phyloP scores from a whole-genome alignment of 1,284 basidiomycete species.

The Phellopilus nigrolimitatus region DNA sequence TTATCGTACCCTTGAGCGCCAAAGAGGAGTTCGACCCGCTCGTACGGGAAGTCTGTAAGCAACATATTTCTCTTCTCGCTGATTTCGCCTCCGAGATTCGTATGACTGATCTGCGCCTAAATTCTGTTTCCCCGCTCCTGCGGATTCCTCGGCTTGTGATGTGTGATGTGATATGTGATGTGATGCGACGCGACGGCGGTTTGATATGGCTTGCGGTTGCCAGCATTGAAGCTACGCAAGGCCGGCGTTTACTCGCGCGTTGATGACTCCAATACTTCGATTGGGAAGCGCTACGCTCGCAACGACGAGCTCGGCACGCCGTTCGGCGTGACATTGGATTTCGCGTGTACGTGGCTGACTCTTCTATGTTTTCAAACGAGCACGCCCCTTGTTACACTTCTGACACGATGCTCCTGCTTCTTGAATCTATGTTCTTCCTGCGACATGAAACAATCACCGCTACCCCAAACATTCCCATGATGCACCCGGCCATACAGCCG shows the following conservation, averaged over 20 bases:
- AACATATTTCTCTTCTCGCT: conserved; percentile 18
- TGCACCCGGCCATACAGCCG: conserved; percentile 41
- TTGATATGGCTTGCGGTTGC: conserved; percentile 16
- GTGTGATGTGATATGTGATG: neutral
- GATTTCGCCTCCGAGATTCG: conserved; percentile 10
- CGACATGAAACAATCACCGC: neutral
- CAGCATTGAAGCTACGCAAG: conserved; percentile 83
- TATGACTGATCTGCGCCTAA: conserved; percentile 19
- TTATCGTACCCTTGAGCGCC: conserved; percentile 93
- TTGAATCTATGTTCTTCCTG: neutral
- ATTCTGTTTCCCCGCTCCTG: conserved; percentile 19
- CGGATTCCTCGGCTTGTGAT: neutral
- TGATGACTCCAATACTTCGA: conserved; percentile 92
- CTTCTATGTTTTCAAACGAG: neutral
- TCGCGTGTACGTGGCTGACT: conserved; percentile 74
- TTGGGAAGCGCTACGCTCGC: conserved; percentile 95
- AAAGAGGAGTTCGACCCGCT: conserved; percentile 84
- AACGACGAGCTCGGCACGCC: conserved; percentile 99
- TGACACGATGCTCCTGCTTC: neutral
- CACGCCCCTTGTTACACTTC: neutral
- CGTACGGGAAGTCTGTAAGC: conserved; percentile 87
- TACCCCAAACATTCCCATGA: neutral
- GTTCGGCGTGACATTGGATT: conserved; percentile 94
- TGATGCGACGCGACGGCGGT: conserved; percentile 5
- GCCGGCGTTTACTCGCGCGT: conserved; percentile 89